Evolutionary conservation across 2,329 filamentous ascomycete species (phyloP).

Genomic region (Grosmannia penicillata): DNA sequence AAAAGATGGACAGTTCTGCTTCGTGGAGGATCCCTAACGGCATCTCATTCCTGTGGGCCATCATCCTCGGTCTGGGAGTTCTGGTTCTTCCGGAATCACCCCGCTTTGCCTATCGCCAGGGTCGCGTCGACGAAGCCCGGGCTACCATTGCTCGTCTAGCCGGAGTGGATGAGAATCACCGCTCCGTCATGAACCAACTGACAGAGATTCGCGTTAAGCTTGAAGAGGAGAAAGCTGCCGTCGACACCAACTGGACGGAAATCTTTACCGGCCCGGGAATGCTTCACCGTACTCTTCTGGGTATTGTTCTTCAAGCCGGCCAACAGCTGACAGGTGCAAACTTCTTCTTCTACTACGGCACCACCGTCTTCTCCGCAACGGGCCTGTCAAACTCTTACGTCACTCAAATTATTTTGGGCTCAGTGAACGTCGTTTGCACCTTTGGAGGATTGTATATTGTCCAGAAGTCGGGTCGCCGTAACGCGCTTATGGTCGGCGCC

Average conservation of each 20-base stretch:
- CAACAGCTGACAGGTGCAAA: constrained; percentile 47
- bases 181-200: constrained; percentile 43
- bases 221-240: constrained; percentile 44
- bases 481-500: constrained; percentile 47
- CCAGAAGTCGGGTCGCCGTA: constrained; percentile 49
- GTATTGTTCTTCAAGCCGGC: constrained; percentile 49
- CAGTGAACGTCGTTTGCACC: constrained; percentile 49
- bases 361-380: constrained; percentile 41
- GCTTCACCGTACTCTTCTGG: constrained; percentile 47
- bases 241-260: constrained; percentile 31
- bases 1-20: constrained; percentile 33
- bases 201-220: constrained; percentile 49
- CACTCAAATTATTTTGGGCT: constrained; percentile 47
- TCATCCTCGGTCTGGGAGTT: constrained; percentile 51
- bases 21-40: constrained; percentile 49
- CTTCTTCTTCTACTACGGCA: constrained; percentile 49
- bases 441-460: constrained; percentile 47
- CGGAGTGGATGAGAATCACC: constrained; percentile 40
- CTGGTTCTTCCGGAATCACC: constrained; percentile 58
- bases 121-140: constrained; percentile 38
- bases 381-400: constrained; percentile 38
- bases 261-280: constrained; percentile 33
- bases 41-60: constrained; percentile 51
- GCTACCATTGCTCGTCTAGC: constrained; percentile 43
- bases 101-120: constrained; percentile 52